Conservation (phyloP, 352 stramenopile species). For the Blastocystis sp. region DNA sequence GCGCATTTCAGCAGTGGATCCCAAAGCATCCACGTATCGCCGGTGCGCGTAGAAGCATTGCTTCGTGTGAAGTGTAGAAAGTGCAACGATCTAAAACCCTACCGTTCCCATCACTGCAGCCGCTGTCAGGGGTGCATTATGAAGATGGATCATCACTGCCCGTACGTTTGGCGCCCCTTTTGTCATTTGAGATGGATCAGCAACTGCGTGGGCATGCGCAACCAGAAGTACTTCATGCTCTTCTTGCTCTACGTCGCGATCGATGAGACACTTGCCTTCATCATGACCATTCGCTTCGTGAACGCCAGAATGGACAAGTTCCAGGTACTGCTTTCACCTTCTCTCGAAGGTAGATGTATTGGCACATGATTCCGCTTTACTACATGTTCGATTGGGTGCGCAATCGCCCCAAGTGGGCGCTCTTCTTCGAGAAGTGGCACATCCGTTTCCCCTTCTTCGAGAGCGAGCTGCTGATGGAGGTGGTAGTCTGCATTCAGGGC, state of each 20-base stretch:
- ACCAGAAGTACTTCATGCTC: conserved; percentile 66
- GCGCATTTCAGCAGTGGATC: conserved; percentile 22
- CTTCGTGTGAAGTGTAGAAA: conserved; percentile 54
- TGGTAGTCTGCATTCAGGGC: conserved; percentile 55
- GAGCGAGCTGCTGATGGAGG: neutral
- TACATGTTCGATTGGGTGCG: conserved; percentile 16
- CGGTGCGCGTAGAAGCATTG: neutral
- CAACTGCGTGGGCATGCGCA: conserved; percentile 63
- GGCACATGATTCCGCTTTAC: conserved; percentile 42
- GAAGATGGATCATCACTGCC: conserved; percentile 73
- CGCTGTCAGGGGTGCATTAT: conserved; percentile 71
- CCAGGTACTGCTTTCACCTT: neutral
- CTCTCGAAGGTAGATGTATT: conserved; percentile 5
- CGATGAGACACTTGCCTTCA: conserved; percentile 19
- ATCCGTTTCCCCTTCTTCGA: conserved; percentile 48
- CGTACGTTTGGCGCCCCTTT: neutral
- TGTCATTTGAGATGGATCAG: conserved; percentile 65
- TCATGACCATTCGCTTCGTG: conserved; percentile 33
- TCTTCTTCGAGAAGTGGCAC: conserved; percentile 6
- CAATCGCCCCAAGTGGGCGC: neutral
- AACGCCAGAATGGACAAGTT: conserved; percentile 5
- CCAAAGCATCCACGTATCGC: conserved; percentile 1
- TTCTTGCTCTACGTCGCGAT: conserved; percentile 62
- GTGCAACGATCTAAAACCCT: conserved; percentile 72
- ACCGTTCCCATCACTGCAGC: conserved; percentile 72